Evolutionary conservation across 352 stramenopile species (phyloP), one percentile per base, ranked within the genome.

Genomic region (Phytophthora kernoviae): DNA sequence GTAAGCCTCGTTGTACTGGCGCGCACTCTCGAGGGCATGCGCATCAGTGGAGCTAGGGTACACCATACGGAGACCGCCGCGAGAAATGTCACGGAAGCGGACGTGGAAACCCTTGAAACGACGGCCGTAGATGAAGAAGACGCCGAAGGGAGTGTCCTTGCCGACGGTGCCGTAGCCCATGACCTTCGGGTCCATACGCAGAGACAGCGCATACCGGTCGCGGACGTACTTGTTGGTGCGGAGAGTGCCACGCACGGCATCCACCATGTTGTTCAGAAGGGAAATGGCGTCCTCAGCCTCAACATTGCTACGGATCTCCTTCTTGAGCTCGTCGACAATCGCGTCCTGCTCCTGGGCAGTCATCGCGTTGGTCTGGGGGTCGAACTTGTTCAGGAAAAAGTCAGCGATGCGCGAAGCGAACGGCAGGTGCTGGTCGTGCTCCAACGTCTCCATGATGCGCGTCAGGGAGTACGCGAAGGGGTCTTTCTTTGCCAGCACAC

Each of bases 71-170:
- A 94, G 61, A 44, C 85, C 85, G 49, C 85, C 85, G 30, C 85
- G 83, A 21, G 85, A 66, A 76, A 94, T 93, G 60, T 94, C 85
- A 27, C 80, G 78, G 68, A 94, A 94, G 11, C 85, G 85, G 46
- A 91, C 84, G 73, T 94, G 85, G 65, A 94, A 94, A 34, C 84
- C 84, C 69, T 89, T 98, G 81, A 99, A 99, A 24, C 96, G 90
- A 58, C 94, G 86, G 5, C 97, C 97, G 74, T 98, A 97, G 54
- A 96, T 95, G 73, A 98, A 99, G 73, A 99, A 98, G 15, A 99
- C 87, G 12, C 96, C 96, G 69, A 96, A 99, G 11, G 97, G 97
- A 9, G 87, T 84, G 58, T 98, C 90, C 70, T 88, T 94, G 58
- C 82, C 79, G 4, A 93, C 79, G 0, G 84, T 90, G 43, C 85